phyloP scores from a whole-genome alignment of 768 basidiomycete species.

The Pleurotus tuber-regium region DNA sequence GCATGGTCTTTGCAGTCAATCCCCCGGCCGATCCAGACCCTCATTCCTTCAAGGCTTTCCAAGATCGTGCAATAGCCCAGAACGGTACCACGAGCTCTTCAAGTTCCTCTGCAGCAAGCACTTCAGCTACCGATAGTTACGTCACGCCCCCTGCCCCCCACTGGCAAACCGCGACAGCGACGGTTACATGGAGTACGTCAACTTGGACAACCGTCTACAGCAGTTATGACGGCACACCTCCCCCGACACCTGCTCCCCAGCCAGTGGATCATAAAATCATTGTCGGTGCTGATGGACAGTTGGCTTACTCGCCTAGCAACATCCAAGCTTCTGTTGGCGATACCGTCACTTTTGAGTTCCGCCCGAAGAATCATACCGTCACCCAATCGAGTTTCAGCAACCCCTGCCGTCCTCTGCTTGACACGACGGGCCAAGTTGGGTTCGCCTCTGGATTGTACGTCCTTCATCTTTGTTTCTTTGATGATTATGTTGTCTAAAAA shows the following conservation, averaged over 20 bases:
- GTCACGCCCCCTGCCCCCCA: conserved; percentile 31
- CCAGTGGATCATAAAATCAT: conserved; percentile 34
- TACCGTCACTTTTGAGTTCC: conserved; percentile 42
- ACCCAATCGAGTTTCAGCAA: conserved; percentile 39
- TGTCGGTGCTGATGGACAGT: conserved; percentile 35
- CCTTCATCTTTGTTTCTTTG: not conserved
- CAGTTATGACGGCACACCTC: conserved; percentile 32
- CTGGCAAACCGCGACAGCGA: conserved; percentile 37
- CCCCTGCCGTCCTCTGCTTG: conserved; percentile 30
- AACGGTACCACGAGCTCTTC: conserved; percentile 21
- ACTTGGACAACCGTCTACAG: conserved; percentile 39
- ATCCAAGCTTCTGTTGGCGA: conserved; percentile 41
- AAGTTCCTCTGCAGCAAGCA: conserved; percentile 14
- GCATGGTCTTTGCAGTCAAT: conserved; percentile 72
- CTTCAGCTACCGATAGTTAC: conserved; percentile 19
- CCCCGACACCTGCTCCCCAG: conserved; percentile 20
- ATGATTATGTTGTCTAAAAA: not conserved
- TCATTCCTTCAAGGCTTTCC: conserved; percentile 48
- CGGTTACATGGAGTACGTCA: conserved; percentile 30
- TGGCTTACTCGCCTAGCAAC: conserved; percentile 34
- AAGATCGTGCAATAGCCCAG: conserved; percentile 41
- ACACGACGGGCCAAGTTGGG: conserved; percentile 24
- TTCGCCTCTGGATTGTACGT: conserved; percentile 46
- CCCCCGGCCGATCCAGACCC: conserved; percentile 36
- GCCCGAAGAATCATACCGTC: conserved; percentile 46